Conservation (phyloP, 2,329 filamentous ascomycete species). For the Xylariomycetidae sp. region DNA sequence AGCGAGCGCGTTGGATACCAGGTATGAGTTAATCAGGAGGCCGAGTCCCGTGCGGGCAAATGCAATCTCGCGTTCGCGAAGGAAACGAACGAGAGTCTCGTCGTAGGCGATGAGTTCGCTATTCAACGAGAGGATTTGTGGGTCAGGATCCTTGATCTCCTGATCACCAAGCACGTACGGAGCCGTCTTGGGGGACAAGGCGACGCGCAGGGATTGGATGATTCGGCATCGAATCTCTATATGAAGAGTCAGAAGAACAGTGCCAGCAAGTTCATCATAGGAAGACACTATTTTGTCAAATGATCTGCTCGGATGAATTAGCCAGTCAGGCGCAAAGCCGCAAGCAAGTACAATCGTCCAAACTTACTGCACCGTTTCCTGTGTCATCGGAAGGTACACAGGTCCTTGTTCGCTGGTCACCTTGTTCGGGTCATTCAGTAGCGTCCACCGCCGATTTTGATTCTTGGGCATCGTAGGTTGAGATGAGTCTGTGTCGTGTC, state of each 20-base stretch:
- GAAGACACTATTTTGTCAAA: constrained; percentile 86
- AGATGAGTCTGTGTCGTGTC: constrained; percentile 64
- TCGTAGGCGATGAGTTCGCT: constrained; percentile 82
- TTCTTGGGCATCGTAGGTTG: constrained; percentile 47
- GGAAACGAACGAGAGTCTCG: constrained; percentile 69
- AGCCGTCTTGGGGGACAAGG: constrained; percentile 54
- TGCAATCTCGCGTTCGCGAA: constrained; percentile 64
- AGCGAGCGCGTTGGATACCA: constrained; percentile 66
- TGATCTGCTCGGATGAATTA: no score
- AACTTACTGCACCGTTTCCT: constrained; percentile 73
- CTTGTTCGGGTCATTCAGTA: constrained; percentile 62
- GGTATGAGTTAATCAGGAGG: constrained; percentile 70
- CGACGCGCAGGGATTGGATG: constrained; percentile 68
- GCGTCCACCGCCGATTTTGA: constrained; percentile 76
- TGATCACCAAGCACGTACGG: constrained; percentile 63
- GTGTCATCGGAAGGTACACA: constrained; percentile 82
- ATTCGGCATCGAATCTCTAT: constrained; percentile 84
- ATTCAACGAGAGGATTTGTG: constrained; percentile 78
- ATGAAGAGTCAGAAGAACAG: constrained; percentile 79
- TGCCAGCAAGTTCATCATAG: constrained; percentile 74
- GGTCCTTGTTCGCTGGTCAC: constrained; percentile 56
- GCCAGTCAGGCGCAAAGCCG: no score
- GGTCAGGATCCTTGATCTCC: constrained; percentile 71
- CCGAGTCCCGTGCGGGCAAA: constrained; percentile 77
- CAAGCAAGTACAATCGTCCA: no score